phyloP scores from a whole-genome alignment of 495 filamentous ascomycete species.

The Eremomyces bilateralis region DNA sequence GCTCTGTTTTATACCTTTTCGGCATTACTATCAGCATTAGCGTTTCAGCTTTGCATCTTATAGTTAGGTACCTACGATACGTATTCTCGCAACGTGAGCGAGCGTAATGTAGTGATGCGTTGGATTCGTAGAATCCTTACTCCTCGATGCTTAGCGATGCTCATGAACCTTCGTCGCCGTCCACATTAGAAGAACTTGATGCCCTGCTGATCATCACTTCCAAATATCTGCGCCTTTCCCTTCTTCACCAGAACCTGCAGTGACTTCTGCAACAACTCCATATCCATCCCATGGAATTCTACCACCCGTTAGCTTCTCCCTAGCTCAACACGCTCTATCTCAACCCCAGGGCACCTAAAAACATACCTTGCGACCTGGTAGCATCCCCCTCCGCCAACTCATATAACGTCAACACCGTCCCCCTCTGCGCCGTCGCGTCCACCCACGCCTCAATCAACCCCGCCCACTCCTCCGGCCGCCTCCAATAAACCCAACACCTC shows the following conservation, averaged over 20 bases:
- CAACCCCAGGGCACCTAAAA: no score
- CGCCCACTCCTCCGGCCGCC: slow-evolving; percentile 54
- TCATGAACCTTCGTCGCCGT: no score
- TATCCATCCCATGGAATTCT: slow-evolving; percentile 83
- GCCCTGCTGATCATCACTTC: slow-evolving; percentile 59
- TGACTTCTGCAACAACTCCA: slow-evolving; percentile 55
- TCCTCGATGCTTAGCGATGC: no score
- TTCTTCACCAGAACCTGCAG: slow-evolving; percentile 61
- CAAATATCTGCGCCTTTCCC: slow-evolving; percentile 86
- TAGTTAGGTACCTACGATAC: no score
- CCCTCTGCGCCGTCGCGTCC: slow-evolving; percentile 52
- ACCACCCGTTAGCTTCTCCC: no score
- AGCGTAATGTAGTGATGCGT: no score
- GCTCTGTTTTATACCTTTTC: no score
- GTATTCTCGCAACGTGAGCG: no score
- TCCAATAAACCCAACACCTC: slow-evolving; percentile 45
- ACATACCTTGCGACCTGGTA: slow-evolving; percentile 33
- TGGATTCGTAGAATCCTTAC: no score
- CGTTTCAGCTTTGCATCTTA: no score
- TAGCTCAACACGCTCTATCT: no score
- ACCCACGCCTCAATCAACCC: slow-evolving; percentile 30
- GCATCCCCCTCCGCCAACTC: slow-evolving; percentile 49
- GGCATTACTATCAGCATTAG: no score
- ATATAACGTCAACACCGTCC: slow-evolving; percentile 53
- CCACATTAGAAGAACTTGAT: slow-evolving; percentile 82